Evolutionary conservation across 2,329 filamentous ascomycete species (phyloP).

Genomic region (Lecanicillium sp.): DNA sequence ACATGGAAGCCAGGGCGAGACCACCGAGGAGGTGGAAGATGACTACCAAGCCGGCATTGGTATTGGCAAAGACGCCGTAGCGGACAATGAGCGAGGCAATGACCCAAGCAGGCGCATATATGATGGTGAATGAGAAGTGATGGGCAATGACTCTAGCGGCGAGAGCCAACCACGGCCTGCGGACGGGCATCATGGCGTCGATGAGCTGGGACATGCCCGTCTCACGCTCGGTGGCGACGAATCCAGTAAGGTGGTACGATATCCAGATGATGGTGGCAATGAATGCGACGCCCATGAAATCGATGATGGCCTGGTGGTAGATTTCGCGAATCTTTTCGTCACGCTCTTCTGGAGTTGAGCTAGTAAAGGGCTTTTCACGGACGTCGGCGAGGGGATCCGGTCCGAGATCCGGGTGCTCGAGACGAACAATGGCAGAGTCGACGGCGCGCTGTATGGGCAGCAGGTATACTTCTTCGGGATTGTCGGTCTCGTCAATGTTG

Average conservation of each 20-base stretch:
- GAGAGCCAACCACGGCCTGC: conserved; percentile 66
- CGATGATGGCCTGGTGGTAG: conserved; percentile 65
- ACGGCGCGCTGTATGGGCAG: conserved; percentile 74
- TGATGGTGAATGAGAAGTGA: conserved; percentile 68
- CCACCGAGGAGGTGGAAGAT: conserved; percentile 71
- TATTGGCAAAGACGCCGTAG: conserved; percentile 55
- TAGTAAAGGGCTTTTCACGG: conserved; percentile 70
- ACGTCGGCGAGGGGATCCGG: conserved; percentile 25
- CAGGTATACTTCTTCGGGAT: conserved; percentile 70
- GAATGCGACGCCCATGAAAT: conserved; percentile 70
- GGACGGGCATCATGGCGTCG: conserved; percentile 83
- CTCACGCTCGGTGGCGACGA: conserved; percentile 80
- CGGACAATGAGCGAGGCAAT: conserved; percentile 60
- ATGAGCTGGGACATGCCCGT: conserved; percentile 80
- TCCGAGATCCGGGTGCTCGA: conserved; percentile 33
- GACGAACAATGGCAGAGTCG: conserved; percentile 59
- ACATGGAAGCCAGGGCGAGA: conserved; percentile 68
- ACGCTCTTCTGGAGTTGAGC: conserved; percentile 58
- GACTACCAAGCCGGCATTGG: conserved; percentile 56
- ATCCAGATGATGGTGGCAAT: conserved; percentile 74
- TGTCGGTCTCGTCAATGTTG: conserved; percentile 53
- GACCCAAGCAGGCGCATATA: conserved; percentile 80
- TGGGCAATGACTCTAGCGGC: conserved; percentile 69
- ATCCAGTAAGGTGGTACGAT: conserved; percentile 78
- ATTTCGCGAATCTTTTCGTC: conserved; percentile 53